A percentile compares a stretch with the other conserved stretches of the same genome.
phyloP scores from a whole-genome alignment of 257 asterid species.

The Solanum neorickii region DNA sequence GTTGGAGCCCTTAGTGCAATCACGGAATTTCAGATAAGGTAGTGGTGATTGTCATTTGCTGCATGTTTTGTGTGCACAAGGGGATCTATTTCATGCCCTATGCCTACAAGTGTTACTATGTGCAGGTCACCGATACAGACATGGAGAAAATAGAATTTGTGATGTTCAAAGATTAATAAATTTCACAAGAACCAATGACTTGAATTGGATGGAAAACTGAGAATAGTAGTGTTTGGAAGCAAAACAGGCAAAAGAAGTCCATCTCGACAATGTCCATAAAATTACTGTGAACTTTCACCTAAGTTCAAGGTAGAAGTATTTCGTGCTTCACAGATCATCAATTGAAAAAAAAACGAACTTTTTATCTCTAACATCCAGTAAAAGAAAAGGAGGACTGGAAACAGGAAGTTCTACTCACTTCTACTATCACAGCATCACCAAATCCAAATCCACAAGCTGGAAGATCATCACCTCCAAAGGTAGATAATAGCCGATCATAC shows the following conservation, averaged over 20 bases:
- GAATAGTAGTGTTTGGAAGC: background rate
- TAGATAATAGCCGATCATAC: constrained; percentile 74
- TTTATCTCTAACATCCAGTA: background rate
- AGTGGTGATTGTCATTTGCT: background rate
- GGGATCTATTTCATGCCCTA: background rate
- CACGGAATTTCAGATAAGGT: background rate
- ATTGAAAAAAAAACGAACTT: background rate
- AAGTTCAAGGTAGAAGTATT: background rate
- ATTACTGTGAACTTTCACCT: background rate
- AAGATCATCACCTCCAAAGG: constrained; percentile 85
- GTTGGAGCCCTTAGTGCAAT: background rate
- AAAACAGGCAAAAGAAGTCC: background rate
- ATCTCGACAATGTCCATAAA: background rate
- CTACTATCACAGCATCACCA: constrained; percentile 95
- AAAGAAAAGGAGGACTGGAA: background rate
- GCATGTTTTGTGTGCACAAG: background rate
- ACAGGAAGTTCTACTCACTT: constrained; percentile 44
- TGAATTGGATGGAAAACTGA: background rate
- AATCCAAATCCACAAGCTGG: constrained; percentile 99
- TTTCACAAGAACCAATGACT: background rate
- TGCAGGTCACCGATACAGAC: background rate
- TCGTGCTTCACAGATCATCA: background rate
- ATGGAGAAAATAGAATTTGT: background rate
- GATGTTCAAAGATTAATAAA: background rate
- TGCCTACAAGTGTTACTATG: background rate